These are phyloP conservation scores for Botryosphaeria dothidea DNA, from an alignment of 2,329 filamentous ascomycete species.

Conservation along the genomic window DNA sequence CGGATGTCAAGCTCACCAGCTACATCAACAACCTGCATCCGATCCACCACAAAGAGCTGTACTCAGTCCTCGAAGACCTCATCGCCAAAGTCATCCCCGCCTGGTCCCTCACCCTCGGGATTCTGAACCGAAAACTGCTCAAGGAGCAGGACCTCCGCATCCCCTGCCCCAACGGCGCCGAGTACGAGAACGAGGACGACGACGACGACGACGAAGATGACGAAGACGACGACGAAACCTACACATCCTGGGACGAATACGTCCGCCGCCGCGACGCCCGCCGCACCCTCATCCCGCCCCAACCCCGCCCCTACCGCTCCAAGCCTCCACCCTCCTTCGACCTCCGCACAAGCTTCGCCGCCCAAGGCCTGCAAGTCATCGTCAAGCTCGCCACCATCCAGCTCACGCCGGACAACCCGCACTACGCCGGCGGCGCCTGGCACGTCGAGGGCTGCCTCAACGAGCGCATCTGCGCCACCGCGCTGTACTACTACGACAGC, in stretches of 20 bases:
- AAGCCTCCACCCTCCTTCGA: background rate
- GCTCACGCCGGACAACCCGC: slow-evolving; percentile 57
- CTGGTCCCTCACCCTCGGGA: background rate
- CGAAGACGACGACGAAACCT: background rate
- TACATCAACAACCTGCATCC: slow-evolving; percentile 58
- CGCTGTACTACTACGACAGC: slow-evolving; percentile 61
- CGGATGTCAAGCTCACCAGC: slow-evolving; percentile 41
- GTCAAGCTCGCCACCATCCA: slow-evolving; percentile 61
- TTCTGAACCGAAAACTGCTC: background rate
- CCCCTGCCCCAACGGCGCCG: background rate
- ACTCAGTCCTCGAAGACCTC: slow-evolving; percentile 45
- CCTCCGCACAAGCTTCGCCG: slow-evolving; percentile 34
- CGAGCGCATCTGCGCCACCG: slow-evolving; percentile 63
- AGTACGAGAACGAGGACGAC: background rate
- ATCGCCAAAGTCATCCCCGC: slow-evolving; percentile 43
- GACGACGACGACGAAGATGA: background rate
- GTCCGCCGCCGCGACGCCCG: background rate
- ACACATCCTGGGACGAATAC: too few species aligned
- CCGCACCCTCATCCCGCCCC: background rate
- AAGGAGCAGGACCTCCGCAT: background rate
- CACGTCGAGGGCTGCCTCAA: slow-evolving; percentile 51
- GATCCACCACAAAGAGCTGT: slow-evolving; percentile 38
- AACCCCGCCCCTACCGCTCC: background rate
- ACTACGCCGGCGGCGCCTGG: slow-evolving; percentile 55
- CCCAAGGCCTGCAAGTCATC: slow-evolving; percentile 58